phyloP scores from a whole-genome alignment of 148 eudicot genomes.

The Gaultheria prostrata region DNA sequence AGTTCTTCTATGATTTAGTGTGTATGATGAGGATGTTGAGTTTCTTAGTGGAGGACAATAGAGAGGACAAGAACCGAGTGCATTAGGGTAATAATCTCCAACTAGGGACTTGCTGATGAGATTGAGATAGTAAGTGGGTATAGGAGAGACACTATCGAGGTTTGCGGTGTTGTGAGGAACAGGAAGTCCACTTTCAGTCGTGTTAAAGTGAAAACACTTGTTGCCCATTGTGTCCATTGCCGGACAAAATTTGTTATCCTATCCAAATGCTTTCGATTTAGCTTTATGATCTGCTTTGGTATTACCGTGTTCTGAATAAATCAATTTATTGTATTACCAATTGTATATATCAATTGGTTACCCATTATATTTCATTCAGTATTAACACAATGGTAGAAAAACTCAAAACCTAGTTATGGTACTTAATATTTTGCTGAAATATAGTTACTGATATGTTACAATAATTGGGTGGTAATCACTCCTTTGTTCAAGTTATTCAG shows the following conservation, averaged over 20 bases:
- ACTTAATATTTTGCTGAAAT: background rate
- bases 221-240: background rate
- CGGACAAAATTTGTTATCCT: background rate
- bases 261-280: background rate
- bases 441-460: background rate
- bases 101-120: background rate
- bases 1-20: background rate
- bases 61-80: background rate
- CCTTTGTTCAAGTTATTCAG: constrained; percentile 46
- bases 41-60: background rate
- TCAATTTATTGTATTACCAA: background rate
- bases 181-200: background rate
- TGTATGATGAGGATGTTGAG: background rate
- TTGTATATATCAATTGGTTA: too few relatives aligned
- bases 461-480: constrained; percentile 11
- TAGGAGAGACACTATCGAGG: background rate
- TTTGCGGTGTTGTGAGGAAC: background rate
- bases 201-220: background rate
- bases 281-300: background rate
- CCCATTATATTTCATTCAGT: background rate
- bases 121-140: background rate
- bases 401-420: background rate
- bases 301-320: background rate
- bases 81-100: background rate
- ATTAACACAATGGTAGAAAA: background rate